Conservation (phyloP, 225 moss, liverwort and hornwort species). For the Pseudoscleropodium purum region DNA sequence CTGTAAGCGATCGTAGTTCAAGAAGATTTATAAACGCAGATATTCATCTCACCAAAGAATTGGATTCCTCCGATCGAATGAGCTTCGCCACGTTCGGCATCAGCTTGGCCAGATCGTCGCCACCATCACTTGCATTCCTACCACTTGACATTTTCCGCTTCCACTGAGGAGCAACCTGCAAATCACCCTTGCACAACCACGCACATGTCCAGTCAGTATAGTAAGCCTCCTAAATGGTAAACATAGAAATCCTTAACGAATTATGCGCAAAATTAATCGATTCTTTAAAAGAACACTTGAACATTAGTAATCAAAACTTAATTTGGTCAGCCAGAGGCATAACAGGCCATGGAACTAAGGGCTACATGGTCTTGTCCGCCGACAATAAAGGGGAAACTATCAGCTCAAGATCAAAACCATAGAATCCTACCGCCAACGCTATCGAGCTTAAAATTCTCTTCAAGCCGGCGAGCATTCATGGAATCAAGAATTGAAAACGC, state of each 20-base stretch:
- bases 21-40: neutral
- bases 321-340: neutral
- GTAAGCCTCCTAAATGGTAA: neutral
- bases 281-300: neutral
- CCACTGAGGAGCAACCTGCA: neutral
- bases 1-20: neutral
- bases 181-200: neutral
- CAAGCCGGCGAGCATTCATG: neutral
- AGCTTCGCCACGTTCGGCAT: conserved; percentile 32
- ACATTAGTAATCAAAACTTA: neutral
- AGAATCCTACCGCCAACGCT: neutral
- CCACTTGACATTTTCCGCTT: conserved; percentile 8
- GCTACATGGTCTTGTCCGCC: neutral
- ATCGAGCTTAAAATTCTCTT: neutral
- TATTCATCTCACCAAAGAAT: conserved; percentile 10
- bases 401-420: neutral
- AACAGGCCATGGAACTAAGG: neutral
- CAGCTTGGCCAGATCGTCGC: conserved; percentile 8
- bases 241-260: neutral
- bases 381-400: neutral
- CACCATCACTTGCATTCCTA: neutral
- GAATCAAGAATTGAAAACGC: neutral
- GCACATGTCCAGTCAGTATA: neutral
- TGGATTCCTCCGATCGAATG: conserved; percentile 6
- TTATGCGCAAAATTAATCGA: neutral